Percentiles rank a stretch among this genome's conserved stretches.
phyloP scores from a whole-genome alignment of 768 basidiomycete genomes.

The Gloeopeniophorella convolvens region DNA sequence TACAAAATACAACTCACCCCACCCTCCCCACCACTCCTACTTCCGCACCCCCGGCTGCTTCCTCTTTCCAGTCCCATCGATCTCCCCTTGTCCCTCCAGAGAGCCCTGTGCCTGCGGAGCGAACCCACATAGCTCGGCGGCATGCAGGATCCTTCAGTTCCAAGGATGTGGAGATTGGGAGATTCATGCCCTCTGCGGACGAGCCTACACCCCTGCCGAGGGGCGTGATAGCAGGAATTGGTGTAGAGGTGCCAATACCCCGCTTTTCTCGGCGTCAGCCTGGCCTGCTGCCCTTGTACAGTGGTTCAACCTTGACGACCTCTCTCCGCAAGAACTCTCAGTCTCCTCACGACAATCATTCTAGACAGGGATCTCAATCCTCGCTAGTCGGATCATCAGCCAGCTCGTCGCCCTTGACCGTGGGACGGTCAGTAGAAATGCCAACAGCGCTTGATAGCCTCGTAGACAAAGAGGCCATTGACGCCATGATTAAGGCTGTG shows the following conservation, averaged over 20 bases:
- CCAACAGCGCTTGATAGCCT: conserved; percentile 52
- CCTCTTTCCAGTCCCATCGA: conserved; percentile 12
- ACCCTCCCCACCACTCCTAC: conserved; percentile 27
- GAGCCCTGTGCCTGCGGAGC: conserved; percentile 21
- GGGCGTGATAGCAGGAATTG: conserved; percentile 32
- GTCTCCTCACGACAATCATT: conserved; percentile 28
- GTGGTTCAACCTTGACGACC: background rate
- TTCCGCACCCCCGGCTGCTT: conserved; percentile 24
- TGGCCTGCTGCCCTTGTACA: conserved; percentile 13
- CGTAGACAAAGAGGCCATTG: conserved; percentile 73
- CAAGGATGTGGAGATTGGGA: conserved; percentile 87
- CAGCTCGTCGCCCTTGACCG: conserved; percentile 33
- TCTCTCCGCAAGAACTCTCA: background rate
- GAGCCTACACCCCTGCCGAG: conserved; percentile 36
- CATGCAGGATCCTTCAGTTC: conserved; percentile 95
- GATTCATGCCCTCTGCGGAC: conserved; percentile 64
- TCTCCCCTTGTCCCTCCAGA: conserved; percentile 25
- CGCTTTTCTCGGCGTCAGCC: conserved; percentile 25
- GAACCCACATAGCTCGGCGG: conserved; percentile 53
- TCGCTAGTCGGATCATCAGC: conserved; percentile 37
- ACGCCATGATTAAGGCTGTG: conserved; percentile 72
- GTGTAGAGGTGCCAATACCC: conserved; percentile 25
- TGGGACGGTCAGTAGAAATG: conserved; percentile 38
- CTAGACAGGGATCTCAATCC: conserved; percentile 39
- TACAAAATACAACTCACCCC: conserved; percentile 24